A percentile compares a stretch with the other conserved stretches of the same genome.
phyloP scores from a whole-genome alignment of 2,329 filamentous ascomycete species.

The Phaeosphaeriaceae sp. region DNA sequence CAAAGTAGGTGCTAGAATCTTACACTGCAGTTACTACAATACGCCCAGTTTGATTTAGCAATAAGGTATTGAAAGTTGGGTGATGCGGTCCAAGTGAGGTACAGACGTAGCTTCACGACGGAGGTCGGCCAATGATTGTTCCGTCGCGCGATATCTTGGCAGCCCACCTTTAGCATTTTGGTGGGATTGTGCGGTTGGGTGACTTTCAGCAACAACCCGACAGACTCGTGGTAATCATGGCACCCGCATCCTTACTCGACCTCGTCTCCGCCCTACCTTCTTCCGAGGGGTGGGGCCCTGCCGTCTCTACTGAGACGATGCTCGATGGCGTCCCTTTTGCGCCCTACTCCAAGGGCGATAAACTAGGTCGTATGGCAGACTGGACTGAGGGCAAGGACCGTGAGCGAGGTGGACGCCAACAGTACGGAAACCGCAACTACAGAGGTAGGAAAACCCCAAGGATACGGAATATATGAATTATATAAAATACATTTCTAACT shows the following conservation, averaged over 20 bases:
- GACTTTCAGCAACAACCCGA: constrained; percentile 11
- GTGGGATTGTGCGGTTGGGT: constrained; percentile 21
- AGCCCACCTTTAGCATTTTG: constrained; percentile 26
- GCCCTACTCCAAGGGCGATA: constrained; percentile 98
- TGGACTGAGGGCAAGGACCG: constrained; percentile 91
- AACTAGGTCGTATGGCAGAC: constrained; percentile 98
- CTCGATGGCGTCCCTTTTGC: constrained; percentile 96
- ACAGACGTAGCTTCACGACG: not conserved
- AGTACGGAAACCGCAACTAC: constrained; percentile 86
- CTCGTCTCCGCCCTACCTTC: constrained; percentile 55
- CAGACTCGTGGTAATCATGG: constrained; percentile 46
- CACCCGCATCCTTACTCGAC: constrained; percentile 55
- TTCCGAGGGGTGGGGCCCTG: constrained; percentile 75
- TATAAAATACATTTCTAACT: constrained; percentile 17
- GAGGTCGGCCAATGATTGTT: constrained; percentile 1
- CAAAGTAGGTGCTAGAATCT: no score
- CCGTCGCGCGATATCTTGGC: constrained; percentile 15
- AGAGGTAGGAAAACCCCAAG: constrained; percentile 66
- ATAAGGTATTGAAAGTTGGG: no score
- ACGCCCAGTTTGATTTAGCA: no score
- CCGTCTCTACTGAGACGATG: constrained; percentile 82
- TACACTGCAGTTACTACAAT: no score
- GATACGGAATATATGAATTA: not conserved
- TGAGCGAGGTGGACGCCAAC: constrained; percentile 80
- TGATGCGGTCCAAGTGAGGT: no score